phyloP scores from a whole-genome alignment of 1,284 basidiomycete genomes.

The Xerocomus minutiporus region DNA sequence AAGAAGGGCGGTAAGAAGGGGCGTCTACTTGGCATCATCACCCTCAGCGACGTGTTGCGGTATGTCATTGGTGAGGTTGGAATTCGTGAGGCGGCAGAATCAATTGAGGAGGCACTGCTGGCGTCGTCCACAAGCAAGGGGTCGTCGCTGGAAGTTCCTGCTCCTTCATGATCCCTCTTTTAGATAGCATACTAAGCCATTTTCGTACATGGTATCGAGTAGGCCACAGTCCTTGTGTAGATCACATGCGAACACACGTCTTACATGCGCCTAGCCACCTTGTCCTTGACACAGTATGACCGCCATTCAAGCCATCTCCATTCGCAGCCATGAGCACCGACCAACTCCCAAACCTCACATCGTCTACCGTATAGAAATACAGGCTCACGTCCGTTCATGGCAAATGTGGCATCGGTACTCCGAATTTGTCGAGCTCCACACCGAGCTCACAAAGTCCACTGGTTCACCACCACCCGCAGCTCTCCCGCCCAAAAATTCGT shows the following conservation, averaged over 20 bases:
- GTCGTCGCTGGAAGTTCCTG: conserved; percentile 13
- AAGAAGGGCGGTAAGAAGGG: conserved; percentile 76
- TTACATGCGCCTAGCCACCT: conserved; percentile 1
- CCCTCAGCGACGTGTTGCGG: conserved; percentile 84
- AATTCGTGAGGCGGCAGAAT: conserved; percentile 43
- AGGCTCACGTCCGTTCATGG: conserved; percentile 85
- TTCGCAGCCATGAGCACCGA: conserved; percentile 66
- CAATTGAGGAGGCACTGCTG: conserved; percentile 21
- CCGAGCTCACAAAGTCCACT: conserved; percentile 70
- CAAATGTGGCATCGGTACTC: conserved; percentile 91
- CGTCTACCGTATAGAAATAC: conserved; percentile 77
- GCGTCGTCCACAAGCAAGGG: conserved; percentile 17
- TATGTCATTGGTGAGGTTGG: conserved; percentile 73
- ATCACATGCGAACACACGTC: conserved; percentile 14
- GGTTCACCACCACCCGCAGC: conserved; percentile 68
- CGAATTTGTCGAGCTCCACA: conserved; percentile 85
- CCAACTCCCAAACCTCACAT: conserved; percentile 65
- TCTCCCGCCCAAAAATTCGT: conserved; percentile 79
- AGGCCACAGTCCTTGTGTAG: conserved; percentile 11
- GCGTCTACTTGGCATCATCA: conserved; percentile 83
- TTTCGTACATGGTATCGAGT: conserved; percentile 5
- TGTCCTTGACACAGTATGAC: conserved; percentile 43
- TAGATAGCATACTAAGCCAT: background rate
- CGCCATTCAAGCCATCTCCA: conserved; percentile 68
- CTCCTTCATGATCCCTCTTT: conserved; percentile 5